A percentile compares a stretch with the other conserved stretches of the same genome.
Conservation (phyloP, 192 early-diverging fungal species). For the Coemansia sp. region DNA sequence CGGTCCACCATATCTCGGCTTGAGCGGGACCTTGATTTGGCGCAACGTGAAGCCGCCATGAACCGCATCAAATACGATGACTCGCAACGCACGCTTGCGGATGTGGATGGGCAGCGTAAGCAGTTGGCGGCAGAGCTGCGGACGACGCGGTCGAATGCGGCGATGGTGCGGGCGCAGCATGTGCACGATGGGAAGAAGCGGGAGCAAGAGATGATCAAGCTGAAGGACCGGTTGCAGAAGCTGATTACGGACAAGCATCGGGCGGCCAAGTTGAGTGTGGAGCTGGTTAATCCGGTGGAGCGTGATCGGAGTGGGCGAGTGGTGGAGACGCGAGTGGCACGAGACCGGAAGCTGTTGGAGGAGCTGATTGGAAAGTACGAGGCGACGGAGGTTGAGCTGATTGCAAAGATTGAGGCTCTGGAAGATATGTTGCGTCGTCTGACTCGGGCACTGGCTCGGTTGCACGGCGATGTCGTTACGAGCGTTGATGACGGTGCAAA, state of each 20-base stretch:
- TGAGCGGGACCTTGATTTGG: conserved; percentile 42
- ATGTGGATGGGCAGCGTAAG: conserved; percentile 27
- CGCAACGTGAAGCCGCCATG: conserved; percentile 40
- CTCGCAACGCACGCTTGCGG: conserved; percentile 10
- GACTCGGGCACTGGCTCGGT: conserved; percentile 10
- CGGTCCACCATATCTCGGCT: conserved; percentile 27
- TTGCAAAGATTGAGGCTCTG: conserved; percentile 15
- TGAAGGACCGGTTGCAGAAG: conserved; percentile 52
- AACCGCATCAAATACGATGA: conserved; percentile 36
- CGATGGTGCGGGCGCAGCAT: conserved; percentile 36
- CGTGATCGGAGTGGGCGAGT: conserved; percentile 31
- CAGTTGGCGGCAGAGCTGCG: conserved; percentile 35
- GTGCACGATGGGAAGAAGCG: conserved; percentile 51
- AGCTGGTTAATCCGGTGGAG: conserved; percentile 34
- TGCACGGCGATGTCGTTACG: conserved; percentile 20
- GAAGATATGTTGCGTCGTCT: conserved; percentile 26
- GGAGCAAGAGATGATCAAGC: conserved; percentile 33
- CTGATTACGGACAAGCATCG: conserved; percentile 47
- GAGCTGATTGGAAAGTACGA: conserved; percentile 40
- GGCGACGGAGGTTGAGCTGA: conserved; percentile 19
- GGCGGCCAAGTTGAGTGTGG: conserved; percentile 23
- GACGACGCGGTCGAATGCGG: conserved; percentile 29
- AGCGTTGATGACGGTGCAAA: background rate
- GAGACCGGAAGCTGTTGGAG: conserved; percentile 27
- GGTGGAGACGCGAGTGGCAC: conserved; percentile 9